Evolutionary conservation across 2,329 filamentous ascomycete species (phyloP).

Genomic region (Venturia oleaginea): DNA sequence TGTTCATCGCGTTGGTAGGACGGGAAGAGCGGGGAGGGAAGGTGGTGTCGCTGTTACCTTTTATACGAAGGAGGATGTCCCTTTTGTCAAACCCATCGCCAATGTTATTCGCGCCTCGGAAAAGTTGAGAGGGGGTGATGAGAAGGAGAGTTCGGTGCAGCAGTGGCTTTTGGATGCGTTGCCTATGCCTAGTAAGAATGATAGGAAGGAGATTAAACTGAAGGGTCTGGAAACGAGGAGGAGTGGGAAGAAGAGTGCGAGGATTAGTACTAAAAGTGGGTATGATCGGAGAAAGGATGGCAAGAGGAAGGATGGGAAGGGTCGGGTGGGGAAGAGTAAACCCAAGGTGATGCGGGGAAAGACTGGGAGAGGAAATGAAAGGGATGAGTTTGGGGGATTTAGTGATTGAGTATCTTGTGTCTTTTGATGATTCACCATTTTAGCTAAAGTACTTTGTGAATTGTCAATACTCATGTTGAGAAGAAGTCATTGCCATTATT

Average conservation of each 20-base stretch:
- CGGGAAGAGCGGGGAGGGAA: constrained; percentile 76
- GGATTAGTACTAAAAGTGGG: constrained; percentile 64
- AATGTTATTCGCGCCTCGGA: constrained; percentile 85
- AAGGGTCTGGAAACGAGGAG: constrained; percentile 69
- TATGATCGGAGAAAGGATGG: not conserved
- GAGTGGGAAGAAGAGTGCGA: constrained; percentile 40
- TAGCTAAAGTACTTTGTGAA: too few species aligned
- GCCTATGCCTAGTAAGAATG: constrained; percentile 73
- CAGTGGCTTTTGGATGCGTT: constrained; percentile 84
- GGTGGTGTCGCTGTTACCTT: constrained; percentile 88
- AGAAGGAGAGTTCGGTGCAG: constrained; percentile 52
- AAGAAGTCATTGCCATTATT: too few species aligned
- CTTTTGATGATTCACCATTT: too few species aligned
- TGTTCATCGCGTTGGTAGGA: constrained; percentile 86
- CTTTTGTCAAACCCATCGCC: constrained; percentile 80
- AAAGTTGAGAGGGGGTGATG: constrained; percentile 50
- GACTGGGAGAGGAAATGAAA: not conserved
- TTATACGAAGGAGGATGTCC: constrained; percentile 91
- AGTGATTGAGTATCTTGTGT: constrained; percentile 10
- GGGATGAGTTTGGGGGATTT: constrained; percentile 13
- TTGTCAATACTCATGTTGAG: too few species aligned
- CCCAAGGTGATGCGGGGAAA: not conserved
- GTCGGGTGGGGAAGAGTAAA: not conserved
- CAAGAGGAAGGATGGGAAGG: not conserved
- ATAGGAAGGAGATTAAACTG: constrained; percentile 73